Evolutionary conservation across 140 eudicot genomes (phyloP).

Genomic region (Flaveria floridana): DNA sequence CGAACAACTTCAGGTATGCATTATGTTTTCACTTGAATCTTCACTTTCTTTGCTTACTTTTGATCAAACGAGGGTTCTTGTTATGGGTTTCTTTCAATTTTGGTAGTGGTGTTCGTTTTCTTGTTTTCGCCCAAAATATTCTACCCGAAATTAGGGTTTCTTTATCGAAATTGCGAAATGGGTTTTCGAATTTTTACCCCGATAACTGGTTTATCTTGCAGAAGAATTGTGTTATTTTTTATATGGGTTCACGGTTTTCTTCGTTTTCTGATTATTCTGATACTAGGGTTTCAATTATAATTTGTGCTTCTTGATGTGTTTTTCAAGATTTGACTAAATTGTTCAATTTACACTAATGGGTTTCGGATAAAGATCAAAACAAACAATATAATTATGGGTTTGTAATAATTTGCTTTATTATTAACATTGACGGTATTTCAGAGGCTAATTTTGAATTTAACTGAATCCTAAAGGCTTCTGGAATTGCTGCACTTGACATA

Average conservation of each 20-base stretch:
- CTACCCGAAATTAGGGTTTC: conserved; percentile 24
- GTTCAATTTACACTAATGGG: background rate
- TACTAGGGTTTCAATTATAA: conserved; percentile 16
- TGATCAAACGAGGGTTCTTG: conserved; percentile 15
- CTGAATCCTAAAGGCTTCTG: conserved; percentile 55
- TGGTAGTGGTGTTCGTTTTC: background rate
- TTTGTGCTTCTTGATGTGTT: conserved; percentile 20
- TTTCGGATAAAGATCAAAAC: conserved; percentile 7
- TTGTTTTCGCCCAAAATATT: conserved; percentile 9
- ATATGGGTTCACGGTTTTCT: background rate
- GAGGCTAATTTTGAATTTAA: conserved; percentile 16
- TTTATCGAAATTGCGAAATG: conserved; percentile 4
- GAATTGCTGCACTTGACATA: conserved; percentile 83
- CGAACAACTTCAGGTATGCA: conserved; percentile 83
- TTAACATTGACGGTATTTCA: conserved; percentile 7
- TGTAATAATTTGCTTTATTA: conserved; percentile 3
- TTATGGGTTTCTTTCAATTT: conserved; percentile 25
- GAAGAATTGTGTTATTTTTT: background rate
- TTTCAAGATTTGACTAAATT: conserved; percentile 19
- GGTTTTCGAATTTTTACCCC: conserved; percentile 8
- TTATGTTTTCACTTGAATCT: background rate
- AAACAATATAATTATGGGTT: background rate
- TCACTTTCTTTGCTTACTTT: background rate
- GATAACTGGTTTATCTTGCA: background rate
- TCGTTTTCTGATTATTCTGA: background rate